Evolutionary conservation across 805 yeast genomes (phyloP), one percentile per base, ranked within the genome.

Genomic region (Metschnikowia cerradonensis): DNA sequence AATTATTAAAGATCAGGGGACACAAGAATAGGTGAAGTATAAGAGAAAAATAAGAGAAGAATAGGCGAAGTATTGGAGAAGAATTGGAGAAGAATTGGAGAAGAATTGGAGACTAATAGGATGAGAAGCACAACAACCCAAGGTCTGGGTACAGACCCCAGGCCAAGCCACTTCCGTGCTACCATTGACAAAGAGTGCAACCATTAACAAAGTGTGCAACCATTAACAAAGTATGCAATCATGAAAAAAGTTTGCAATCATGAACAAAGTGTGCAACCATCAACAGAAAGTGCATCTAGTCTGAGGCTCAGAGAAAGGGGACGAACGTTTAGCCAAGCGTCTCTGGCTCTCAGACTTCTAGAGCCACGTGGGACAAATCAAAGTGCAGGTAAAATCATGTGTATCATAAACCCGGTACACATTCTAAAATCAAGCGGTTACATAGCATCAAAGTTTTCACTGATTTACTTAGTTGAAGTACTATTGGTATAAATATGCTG

Each of bases 61-160:
- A 17, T 17, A 17, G 17, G 17, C 1, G 17, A 17, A 17, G 17
- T 1, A 17, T 17, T 1, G 2, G 19, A 17, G 19, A 17, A 2
- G 3, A 17, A 17, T 17, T 1, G 3, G 19, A 17, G 19, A 17
- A 2, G 10, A 7, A 23, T 2, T 2, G 11, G 11, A 26, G 30
- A 26, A 8, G 4, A 23, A 26, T 3, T 3, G 4, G 30, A 26
- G 30, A 26, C 4, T 6, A 10, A 26, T 26, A 1, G 8, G 11
- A 26, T 8, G 4, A 26, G 30, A 8, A 68, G 52, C 72, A 71
- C 44, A 57, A 67, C 19, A 58, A 62, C 2, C 69, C 74, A 1
- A 72, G 72, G 6, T 58, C 68, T 3, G 70, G 70, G 4, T 64
- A 63, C 47, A 61, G 57, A 47, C 41, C 42, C 10, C 53, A 47